These are phyloP conservation scores for Stentor coeruleus DNA, from an alignment of 73 alveolate species.

Conservation along the genomic window DNA sequence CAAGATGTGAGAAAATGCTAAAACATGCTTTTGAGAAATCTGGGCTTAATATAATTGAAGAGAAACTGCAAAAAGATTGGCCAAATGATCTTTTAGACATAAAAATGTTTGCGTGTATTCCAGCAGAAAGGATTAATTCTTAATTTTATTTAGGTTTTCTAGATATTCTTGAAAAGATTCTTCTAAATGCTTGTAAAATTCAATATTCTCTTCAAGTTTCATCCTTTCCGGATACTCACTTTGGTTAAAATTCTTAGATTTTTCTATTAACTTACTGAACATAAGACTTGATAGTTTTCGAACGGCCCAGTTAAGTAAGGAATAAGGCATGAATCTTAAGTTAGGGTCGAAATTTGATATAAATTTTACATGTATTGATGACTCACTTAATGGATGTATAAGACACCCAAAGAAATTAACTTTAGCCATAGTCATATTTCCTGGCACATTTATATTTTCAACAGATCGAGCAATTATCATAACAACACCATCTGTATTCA, in stretches of 20 bases:
- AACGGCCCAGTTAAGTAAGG: background rate
- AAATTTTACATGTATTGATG: background rate
- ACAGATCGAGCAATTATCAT: background rate
- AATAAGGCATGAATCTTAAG: background rate
- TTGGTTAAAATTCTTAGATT: background rate
- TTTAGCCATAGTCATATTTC: background rate
- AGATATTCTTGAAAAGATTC: background rate
- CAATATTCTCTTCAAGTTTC: background rate
- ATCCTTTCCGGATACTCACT: conserved; percentile 3
- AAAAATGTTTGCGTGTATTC: conserved; percentile 41
- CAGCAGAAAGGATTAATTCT: background rate
- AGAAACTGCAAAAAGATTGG: conserved; percentile 36
- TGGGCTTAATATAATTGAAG: conserved; percentile 41
- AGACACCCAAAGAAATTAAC: conserved; percentile 14
- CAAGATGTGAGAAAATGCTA: conserved; percentile 39
- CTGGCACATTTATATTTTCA: background rate
- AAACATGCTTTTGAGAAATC: conserved; percentile 46
- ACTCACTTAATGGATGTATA: background rate
- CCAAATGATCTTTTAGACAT: conserved; percentile 52
- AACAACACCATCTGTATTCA: background rate
- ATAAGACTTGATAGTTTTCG: background rate
- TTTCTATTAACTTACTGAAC: background rate
- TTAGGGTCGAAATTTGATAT: background rate
- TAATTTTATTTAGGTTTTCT: no score
- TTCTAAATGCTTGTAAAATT: conserved; percentile 5